phyloP scores from a whole-genome alignment of 2,329 filamentous ascomycete species.

The Alternaria sp. region DNA sequence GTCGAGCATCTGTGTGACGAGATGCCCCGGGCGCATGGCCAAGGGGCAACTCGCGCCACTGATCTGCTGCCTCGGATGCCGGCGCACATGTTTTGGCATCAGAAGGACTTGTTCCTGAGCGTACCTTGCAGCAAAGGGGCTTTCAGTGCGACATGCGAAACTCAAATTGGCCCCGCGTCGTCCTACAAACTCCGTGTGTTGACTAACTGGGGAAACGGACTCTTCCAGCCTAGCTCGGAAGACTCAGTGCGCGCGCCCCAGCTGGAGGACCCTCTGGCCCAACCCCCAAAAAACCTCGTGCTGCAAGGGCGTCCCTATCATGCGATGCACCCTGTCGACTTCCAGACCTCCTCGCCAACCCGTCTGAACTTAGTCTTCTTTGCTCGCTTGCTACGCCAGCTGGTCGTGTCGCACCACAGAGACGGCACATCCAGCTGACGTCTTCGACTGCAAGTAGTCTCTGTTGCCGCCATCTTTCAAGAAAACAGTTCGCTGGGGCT shows the following conservation, averaged over 20 bases:
- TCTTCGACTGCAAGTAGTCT: conserved; percentile 41
- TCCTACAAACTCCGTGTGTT: conserved; percentile 36
- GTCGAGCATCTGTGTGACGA: conserved; percentile 37
- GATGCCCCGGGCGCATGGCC: conserved; percentile 38
- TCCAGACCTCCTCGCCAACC: conserved; percentile 1
- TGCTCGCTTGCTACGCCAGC: conserved; percentile 1
- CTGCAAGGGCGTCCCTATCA: conserved; percentile 19
- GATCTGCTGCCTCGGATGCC: conserved; percentile 39
- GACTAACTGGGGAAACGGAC: conserved; percentile 35
- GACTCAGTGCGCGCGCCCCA: conserved; percentile 13
- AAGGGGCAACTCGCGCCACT: conserved; percentile 43
- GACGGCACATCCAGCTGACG: conserved; percentile 32
- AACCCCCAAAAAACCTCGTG: conserved; percentile 13
- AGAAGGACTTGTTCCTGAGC: conserved; percentile 27
- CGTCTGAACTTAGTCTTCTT: conserved; percentile 5
- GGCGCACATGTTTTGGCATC: conserved; percentile 28
- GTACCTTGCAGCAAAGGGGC: conserved; percentile 50
- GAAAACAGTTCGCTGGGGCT: conserved; percentile 39
- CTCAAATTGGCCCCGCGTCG: conserved; percentile 37
- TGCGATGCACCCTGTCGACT: conserved; percentile 9
- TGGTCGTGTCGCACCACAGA: conserved; percentile 36
- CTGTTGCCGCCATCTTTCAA: conserved; percentile 38
- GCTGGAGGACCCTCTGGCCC: conserved; percentile 13
- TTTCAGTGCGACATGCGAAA: conserved; percentile 38
- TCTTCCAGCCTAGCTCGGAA: conserved; percentile 21